Evolutionary conservation across 257 asterid species (phyloP).

Genomic region (Echites panduratus): DNA sequence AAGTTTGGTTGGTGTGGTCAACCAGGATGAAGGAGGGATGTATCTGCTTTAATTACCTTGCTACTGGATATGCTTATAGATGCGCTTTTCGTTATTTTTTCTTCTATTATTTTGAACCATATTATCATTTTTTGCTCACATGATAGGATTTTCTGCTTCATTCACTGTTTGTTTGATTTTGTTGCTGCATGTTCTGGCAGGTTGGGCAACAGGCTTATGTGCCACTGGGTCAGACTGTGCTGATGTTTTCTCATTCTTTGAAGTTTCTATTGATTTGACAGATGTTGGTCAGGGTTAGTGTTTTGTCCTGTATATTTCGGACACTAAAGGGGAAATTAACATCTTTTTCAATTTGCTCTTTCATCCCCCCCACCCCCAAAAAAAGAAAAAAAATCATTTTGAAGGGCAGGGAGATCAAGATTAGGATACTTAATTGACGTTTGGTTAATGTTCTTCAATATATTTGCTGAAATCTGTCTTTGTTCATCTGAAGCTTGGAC

Average conservation of each 20-base stretch:
- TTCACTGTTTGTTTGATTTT: too few relatives aligned
- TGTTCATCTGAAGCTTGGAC: background rate
- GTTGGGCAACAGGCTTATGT: constrained; percentile 92
- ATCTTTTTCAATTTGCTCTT: background rate
- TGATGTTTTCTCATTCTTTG: constrained; percentile 62
- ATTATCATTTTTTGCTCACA: too few relatives aligned
- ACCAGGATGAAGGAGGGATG: background rate
- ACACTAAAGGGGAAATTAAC: background rate
- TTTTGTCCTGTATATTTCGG: background rate
- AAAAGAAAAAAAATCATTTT: background rate
- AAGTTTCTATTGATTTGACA: constrained; percentile 67
- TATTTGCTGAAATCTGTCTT: constrained; percentile 14
- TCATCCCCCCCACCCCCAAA: too few relatives aligned
- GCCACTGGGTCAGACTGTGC: constrained; percentile 91
- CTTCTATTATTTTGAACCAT: too few relatives aligned
- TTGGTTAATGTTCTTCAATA: too few relatives aligned
- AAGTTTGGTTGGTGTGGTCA: background rate
- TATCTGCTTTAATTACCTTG: background rate
- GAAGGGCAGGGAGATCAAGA: constrained; percentile 3
- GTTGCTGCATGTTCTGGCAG: constrained; percentile 26
- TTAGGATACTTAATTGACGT: background rate
- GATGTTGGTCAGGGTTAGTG: constrained; percentile 88
- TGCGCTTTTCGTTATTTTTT: background rate
- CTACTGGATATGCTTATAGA: background rate
- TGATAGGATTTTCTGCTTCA: too few relatives aligned